Percentiles rank a stretch among this genome's conserved stretches.
phyloP scores from a whole-genome alignment of 169 alveolate genomes.

The Plasmodium blacklocki region DNA sequence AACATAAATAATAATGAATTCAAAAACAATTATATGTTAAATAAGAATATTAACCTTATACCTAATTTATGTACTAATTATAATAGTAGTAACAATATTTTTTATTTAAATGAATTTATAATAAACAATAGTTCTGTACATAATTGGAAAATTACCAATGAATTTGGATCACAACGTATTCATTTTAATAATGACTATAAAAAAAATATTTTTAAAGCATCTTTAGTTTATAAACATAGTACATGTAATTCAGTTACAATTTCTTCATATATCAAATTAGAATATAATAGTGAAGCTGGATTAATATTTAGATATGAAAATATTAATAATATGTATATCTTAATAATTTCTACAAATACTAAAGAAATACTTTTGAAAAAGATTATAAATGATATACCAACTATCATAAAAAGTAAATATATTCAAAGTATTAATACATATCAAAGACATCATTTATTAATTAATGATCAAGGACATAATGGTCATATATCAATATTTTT shows the following conservation, averaged over 20 bases:
- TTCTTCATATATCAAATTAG: constrained; percentile 55
- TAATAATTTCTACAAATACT: constrained; percentile 32
- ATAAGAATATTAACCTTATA: no score
- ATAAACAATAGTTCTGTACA: background rate
- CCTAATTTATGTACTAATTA: constrained; percentile 9
- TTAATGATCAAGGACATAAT: constrained; percentile 50
- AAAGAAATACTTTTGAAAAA: constrained; percentile 49
- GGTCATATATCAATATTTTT: constrained; percentile 30
- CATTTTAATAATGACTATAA: constrained; percentile 18
- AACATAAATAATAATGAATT: background rate
- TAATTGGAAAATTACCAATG: constrained; percentile 48
- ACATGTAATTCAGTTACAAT: constrained; percentile 26
- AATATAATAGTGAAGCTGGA: constrained; percentile 58
- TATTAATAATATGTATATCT: constrained; percentile 45
- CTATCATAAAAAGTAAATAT: constrained; percentile 23
- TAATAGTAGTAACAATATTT: background rate
- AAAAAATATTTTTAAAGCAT: constrained; percentile 1
- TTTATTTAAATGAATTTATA: constrained; percentile 34
- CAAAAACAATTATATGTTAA: no score
- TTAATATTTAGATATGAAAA: constrained; percentile 61
- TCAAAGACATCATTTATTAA: constrained; percentile 50
- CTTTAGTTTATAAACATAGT: constrained; percentile 35
- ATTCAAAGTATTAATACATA: constrained; percentile 44
- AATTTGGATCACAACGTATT: constrained; percentile 47
- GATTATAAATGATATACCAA: constrained; percentile 26